A percentile compares a stretch with the other conserved stretches of the same genome.
Evolutionary conservation across 2,329 filamentous ascomycete genomes (phyloP).

Genomic region (Tothia fuscella): DNA sequence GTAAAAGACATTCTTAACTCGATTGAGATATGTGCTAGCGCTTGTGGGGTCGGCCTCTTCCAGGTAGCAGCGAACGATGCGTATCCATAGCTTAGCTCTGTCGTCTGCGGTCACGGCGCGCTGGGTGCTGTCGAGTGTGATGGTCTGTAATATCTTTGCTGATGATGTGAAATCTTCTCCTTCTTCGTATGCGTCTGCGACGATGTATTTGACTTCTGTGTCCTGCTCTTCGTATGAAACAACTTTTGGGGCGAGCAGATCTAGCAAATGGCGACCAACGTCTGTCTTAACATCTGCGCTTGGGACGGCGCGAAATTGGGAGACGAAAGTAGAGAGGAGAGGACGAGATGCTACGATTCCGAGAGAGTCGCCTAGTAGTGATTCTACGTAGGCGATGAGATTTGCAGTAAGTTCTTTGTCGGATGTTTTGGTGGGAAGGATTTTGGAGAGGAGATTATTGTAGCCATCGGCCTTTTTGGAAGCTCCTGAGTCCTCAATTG

Average conservation of each 20-base stretch:
- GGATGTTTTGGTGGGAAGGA: slow-evolving; percentile 35
- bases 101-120: slow-evolving; percentile 71
- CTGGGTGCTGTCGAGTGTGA: slow-evolving; percentile 82
- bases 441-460: slow-evolving; percentile 44
- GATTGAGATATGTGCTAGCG: slow-evolving; percentile 82
- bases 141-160: slow-evolving; percentile 66
- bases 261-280: slow-evolving; percentile 62
- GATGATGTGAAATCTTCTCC: slow-evolving; percentile 71
- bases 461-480: slow-evolving; percentile 44
- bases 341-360: slow-evolving; percentile 66
- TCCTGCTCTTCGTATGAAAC: slow-evolving; percentile 77
- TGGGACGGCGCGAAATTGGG: slow-evolving; percentile 47
- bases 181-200: slow-evolving; percentile 72
- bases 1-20: slow-evolving; percentile 85
- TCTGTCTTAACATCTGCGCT: slow-evolving; percentile 58
- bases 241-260: slow-evolving; percentile 52
- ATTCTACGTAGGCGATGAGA: slow-evolving; percentile 55
- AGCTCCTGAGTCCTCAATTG: slow-evolving; percentile 36
- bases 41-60: slow-evolving; percentile 83
- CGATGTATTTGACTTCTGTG: slow-evolving; percentile 62
- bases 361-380: slow-evolving; percentile 55
- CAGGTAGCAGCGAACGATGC: slow-evolving; percentile 86
- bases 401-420: slow-evolving; percentile 42
- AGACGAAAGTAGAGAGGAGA: slow-evolving; percentile 55
- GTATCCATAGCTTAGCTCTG: slow-evolving; percentile 78